Evolutionary conservation across 108 stramenopile species (phyloP).

Genomic region (Seminavis robusta): DNA sequence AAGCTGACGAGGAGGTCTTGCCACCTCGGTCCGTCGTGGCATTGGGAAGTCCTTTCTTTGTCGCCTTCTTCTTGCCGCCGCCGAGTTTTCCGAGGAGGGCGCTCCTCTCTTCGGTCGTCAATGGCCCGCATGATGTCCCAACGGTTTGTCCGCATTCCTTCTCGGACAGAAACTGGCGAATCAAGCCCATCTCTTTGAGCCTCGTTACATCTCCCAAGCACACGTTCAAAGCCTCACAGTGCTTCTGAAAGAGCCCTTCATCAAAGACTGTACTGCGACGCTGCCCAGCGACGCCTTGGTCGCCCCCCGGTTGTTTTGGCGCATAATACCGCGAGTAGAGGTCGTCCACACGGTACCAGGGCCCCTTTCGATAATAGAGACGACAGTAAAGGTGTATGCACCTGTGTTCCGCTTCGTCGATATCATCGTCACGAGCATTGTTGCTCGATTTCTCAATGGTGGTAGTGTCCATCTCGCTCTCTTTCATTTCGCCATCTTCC

Average conservation of each 20-base stretch:
- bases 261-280: too few species aligned
- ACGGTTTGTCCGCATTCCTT: conserved; percentile 76
- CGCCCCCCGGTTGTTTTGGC: conserved; percentile 14
- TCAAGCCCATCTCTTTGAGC: conserved; percentile 57
- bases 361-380: conserved; percentile 75
- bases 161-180: conserved; percentile 67
- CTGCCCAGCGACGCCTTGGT: neutral
- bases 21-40: too few species aligned
- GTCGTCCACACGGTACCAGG: conserved; percentile 75
- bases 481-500: conserved; percentile 11
- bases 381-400: conserved; percentile 69
- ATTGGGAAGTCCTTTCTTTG: conserved; percentile 6
- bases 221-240: conserved; percentile 14
- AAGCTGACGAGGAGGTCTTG: neutral
- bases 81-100: conserved; percentile 54
- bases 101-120: conserved; percentile 56
- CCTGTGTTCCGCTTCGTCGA: conserved; percentile 39
- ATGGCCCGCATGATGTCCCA: conserved; percentile 39
- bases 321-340: conserved; percentile 68
- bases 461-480: too few species aligned
- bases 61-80: conserved; percentile 15
- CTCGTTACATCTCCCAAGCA: conserved; percentile 44
- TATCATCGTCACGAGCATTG: conserved; percentile 5
- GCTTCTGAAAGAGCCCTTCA: conserved; percentile 16
- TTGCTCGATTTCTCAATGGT: too few species aligned